A percentile compares a stretch with the other conserved stretches of the same genome.
These are phyloP conservation scores for Notholithocarpus densiflorus DNA, from an alignment of 306 rosid genomes.

Conservation along the genomic window DNA sequence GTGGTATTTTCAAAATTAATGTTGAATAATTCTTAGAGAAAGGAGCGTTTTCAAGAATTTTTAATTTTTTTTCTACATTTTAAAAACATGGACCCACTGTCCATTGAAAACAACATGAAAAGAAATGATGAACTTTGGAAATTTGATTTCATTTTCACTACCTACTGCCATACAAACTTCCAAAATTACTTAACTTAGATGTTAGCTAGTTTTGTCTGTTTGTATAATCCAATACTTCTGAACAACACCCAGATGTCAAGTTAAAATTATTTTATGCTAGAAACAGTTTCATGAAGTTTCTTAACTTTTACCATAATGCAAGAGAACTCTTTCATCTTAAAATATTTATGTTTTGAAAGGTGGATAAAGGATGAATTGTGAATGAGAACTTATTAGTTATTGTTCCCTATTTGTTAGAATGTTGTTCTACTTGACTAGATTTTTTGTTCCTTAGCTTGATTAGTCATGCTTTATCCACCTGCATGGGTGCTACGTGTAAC, in stretches of 20 bases:
- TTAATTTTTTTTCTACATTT: not conserved
- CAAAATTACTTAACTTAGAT: not conserved
- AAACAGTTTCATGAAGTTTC: not conserved
- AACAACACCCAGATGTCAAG: not conserved
- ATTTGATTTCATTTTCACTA: not conserved
- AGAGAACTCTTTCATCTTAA: no score
- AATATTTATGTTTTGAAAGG: no score
- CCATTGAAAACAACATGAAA: not conserved
- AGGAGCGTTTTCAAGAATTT: not conserved
- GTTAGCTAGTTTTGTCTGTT: not conserved
- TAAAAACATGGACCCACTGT: not conserved
- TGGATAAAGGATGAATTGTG: no score
- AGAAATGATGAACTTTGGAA: not conserved
- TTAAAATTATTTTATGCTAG: not conserved
- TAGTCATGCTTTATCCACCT: not conserved
- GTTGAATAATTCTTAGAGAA: not conserved
- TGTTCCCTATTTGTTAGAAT: no score
- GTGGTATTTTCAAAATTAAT: not conserved
- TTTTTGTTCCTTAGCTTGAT: not conserved
- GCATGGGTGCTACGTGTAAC: not conserved
- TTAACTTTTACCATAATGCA: not conserved
- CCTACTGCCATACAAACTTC: not conserved
- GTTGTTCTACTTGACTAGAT: not conserved
- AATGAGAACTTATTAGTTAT: no score
- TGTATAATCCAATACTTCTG: not conserved